These are phyloP conservation scores for Paecilomyces sp. DNA, from an alignment of 2,329 filamentous ascomycete species.

Conservation along the genomic window DNA sequence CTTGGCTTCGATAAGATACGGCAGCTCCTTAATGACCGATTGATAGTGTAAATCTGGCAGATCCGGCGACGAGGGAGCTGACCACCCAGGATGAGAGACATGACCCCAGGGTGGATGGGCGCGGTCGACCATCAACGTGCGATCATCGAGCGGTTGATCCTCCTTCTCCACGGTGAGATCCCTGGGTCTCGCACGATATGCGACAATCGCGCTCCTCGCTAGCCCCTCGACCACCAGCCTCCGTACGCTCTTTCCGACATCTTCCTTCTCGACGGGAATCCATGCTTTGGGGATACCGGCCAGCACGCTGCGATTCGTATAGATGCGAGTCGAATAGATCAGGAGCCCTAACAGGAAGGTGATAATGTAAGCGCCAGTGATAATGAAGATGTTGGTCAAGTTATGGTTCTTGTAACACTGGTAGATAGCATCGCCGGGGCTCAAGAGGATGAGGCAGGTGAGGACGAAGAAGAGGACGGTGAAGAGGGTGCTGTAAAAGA, in stretches of 20 bases:
- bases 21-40: constrained; percentile 73
- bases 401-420: constrained; percentile 63
- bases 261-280: constrained; percentile 78
- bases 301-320: constrained; percentile 73
- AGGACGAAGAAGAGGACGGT: constrained; percentile 67
- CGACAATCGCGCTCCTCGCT: constrained; percentile 69
- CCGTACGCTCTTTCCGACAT: constrained; percentile 67
- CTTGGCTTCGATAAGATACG: constrained; percentile 85
- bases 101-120: constrained; percentile 64
- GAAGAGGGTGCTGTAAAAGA: constrained; percentile 77
- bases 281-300: constrained; percentile 78
- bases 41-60: constrained; percentile 76
- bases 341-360: constrained; percentile 64
- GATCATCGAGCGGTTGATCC: constrained; percentile 17
- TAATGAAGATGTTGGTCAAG: constrained; percentile 74
- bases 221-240: constrained; percentile 68
- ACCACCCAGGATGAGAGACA: constrained; percentile 86
- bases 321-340: constrained; percentile 77
- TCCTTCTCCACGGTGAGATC: constrained; percentile 42
- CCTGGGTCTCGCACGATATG: constrained; percentile 68
- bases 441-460: constrained; percentile 66
- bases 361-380: constrained; percentile 67
- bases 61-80: constrained; percentile 67
- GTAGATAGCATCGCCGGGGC: constrained; percentile 72
- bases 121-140: constrained; percentile 24